Conservation (phyloP, 768 basidiomycete genomes). For the Russula griseocarnosa region DNA sequence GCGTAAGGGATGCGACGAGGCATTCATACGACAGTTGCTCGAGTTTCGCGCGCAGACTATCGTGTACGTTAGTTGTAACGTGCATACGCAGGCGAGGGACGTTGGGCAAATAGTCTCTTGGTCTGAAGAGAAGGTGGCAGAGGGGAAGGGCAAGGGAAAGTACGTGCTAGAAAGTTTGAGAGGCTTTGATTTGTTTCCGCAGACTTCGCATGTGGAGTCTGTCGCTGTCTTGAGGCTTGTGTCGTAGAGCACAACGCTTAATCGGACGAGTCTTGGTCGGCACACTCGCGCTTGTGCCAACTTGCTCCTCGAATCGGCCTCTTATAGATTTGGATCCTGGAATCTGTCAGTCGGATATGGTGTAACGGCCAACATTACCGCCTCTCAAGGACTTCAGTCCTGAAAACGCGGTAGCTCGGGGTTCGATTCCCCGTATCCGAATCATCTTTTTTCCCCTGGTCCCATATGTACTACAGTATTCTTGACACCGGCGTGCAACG, state of each 20-base stretch:
- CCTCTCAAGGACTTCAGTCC: constrained; percentile 30
- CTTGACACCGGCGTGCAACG: no score
- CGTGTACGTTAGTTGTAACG: constrained; percentile 94
- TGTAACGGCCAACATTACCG: constrained; percentile 40
- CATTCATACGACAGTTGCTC: constrained; percentile 73
- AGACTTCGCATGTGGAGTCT: constrained; percentile 47
- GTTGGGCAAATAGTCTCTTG: constrained; percentile 63
- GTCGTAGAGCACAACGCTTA: neutral
- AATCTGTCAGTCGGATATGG: constrained; percentile 32
- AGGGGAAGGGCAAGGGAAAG: constrained; percentile 35
- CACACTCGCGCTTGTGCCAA: no score
- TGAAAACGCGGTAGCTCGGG: constrained; percentile 39
- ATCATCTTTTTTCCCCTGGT: constrained; percentile 5
- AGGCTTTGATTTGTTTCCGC: constrained; percentile 94
- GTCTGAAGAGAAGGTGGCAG: constrained; percentile 40
- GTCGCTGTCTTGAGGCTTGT: constrained; percentile 54
- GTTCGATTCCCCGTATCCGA: constrained; percentile 44
- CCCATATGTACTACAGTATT: no score
- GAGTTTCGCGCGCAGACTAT: constrained; percentile 61
- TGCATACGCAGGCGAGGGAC: constrained; percentile 91
- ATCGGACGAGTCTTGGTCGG: no score
- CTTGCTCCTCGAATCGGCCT: neutral
- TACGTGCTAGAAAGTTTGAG: constrained; percentile 81
- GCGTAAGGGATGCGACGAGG: constrained; percentile 86
- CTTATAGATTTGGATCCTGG: neutral